phyloP scores from a whole-genome alignment of 176 grass and related monocot genomes.

The Carex kokanica region DNA sequence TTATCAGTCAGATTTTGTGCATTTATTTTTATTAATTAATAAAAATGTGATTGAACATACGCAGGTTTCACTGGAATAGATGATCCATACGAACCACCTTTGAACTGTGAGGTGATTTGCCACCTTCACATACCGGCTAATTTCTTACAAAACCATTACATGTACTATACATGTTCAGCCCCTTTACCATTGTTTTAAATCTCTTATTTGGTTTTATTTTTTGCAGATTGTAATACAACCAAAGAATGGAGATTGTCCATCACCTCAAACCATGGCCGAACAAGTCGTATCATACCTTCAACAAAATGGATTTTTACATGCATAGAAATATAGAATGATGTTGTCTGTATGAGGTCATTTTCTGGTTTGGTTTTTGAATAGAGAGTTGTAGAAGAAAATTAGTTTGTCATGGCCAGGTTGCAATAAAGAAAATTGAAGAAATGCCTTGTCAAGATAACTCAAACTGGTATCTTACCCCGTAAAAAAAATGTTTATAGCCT shows the following conservation, averaged over 20 bases:
- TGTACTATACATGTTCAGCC: not conserved
- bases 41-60: constrained; percentile 22
- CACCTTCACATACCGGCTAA: not conserved
- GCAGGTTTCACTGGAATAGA: constrained; percentile 94
- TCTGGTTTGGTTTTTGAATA: constrained; percentile 1
- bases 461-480: too few relatives aligned
- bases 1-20: not conserved
- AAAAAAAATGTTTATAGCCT: not conserved
- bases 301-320: constrained; percentile 63
- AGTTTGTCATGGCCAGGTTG: not conserved
- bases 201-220: constrained; percentile 20
- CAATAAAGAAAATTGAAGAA: constrained; percentile 5
- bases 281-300: constrained; percentile 67
- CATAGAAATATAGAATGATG: constrained; percentile 40
- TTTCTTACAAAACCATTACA: not conserved
- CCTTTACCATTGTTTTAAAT: not conserved
- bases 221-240: constrained; percentile 70
- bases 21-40: not conserved
- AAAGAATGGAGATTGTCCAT: constrained; percentile 60
- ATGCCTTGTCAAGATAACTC: not conserved
- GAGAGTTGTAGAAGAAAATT: not conserved
- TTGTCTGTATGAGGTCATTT: not conserved
- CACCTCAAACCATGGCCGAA: constrained; percentile 77
- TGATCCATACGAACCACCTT: constrained; percentile 86
- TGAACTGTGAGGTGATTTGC: constrained; percentile 71